Conservation (phyloP, 106 monocot species). For the Dendrobium chrysotoxum region DNA sequence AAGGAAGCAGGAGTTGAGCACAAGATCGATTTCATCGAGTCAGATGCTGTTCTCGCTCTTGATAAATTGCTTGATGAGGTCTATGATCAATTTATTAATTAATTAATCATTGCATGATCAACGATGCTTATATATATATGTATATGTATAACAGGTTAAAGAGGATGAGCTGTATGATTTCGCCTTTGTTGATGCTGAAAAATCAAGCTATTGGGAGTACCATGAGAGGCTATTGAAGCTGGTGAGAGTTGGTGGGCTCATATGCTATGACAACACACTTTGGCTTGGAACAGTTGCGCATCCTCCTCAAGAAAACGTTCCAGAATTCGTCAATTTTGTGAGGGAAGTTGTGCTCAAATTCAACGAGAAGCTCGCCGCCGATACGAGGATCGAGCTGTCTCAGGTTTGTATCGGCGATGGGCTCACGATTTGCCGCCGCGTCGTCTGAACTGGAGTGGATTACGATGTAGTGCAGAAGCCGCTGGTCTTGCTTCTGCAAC, state of each 20-base stretch:
- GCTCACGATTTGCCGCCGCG: slow-evolving; percentile 10
- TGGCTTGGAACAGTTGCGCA: slow-evolving; percentile 42
- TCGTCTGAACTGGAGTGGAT: slow-evolving; percentile 1
- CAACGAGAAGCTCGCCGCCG: slow-evolving; percentile 20
- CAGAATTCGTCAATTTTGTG: background rate
- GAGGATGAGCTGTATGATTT: slow-evolving; percentile 33
- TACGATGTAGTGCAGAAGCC: background rate
- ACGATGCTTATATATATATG: background rate
- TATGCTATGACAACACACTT: slow-evolving; percentile 58
- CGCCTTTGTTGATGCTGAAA: slow-evolving; percentile 51
- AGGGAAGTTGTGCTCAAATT: slow-evolving; percentile 8
- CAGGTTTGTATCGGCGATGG: slow-evolving; percentile 14
- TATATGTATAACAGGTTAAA: slow-evolving; percentile 4
- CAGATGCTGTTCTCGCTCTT: slow-evolving; percentile 14
- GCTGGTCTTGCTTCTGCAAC: background rate
- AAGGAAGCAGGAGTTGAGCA: slow-evolving; percentile 17
- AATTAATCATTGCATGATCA: too few relatives aligned
- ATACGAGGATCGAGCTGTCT: slow-evolving; percentile 14
- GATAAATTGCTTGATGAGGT: slow-evolving; percentile 19
- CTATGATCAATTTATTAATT: too few relatives aligned
- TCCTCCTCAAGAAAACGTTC: slow-evolving; percentile 9
- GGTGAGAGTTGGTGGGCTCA: slow-evolving; percentile 41
- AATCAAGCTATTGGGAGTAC: slow-evolving; percentile 34
- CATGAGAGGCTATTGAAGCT: slow-evolving; percentile 51
- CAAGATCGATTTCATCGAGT: slow-evolving; percentile 30